Evolutionary conservation across 805 yeast genomes (phyloP).

Genomic region (Sporopachydermia lactativora): DNA sequence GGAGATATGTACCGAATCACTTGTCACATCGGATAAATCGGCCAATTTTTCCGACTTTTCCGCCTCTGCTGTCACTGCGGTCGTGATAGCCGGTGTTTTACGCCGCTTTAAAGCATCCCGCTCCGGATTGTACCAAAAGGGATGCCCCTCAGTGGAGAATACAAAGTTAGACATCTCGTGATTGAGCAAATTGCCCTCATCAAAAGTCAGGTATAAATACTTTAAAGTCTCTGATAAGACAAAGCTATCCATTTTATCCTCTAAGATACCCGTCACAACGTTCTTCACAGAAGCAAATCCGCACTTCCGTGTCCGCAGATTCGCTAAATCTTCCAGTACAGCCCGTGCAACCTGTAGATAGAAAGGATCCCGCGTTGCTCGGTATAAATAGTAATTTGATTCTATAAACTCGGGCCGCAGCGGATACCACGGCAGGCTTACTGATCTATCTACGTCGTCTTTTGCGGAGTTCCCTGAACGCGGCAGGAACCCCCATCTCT

Average conservation of each 20-base stretch:
- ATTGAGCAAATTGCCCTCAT: constrained; percentile 43
- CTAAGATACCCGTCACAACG: constrained; percentile 42
- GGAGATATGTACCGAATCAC: neutral
- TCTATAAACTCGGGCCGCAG: constrained; percentile 86
- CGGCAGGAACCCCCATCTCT: constrained; percentile 51
- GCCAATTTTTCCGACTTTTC: constrained; percentile 14
- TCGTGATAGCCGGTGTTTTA: constrained; percentile 3
- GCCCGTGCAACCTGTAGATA: constrained; percentile 64
- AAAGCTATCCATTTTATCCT: constrained; percentile 85
- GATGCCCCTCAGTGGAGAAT: constrained; percentile 88
- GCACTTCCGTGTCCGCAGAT: constrained; percentile 43
- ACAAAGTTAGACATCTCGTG: constrained; percentile 24
- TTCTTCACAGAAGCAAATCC: constrained; percentile 75
- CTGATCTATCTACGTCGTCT: constrained; percentile 16
- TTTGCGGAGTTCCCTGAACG: constrained; percentile 4
- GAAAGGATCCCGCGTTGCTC: constrained; percentile 79
- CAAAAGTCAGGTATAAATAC: constrained; percentile 69
- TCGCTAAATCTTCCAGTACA: constrained; percentile 39
- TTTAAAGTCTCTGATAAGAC: constrained; percentile 80
- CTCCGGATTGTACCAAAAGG: constrained; percentile 50
- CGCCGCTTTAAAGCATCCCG: constrained; percentile 14
- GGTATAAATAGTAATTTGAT: constrained; percentile 68
- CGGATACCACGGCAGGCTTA: constrained; percentile 80
- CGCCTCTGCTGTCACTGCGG: neutral
- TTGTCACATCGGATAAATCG: constrained; percentile 7